A percentile compares a stretch with the other conserved stretches of the same genome.
Conservation (phyloP, 108 stramenopile genomes). For the Fragilaria crotonensis region DNA sequence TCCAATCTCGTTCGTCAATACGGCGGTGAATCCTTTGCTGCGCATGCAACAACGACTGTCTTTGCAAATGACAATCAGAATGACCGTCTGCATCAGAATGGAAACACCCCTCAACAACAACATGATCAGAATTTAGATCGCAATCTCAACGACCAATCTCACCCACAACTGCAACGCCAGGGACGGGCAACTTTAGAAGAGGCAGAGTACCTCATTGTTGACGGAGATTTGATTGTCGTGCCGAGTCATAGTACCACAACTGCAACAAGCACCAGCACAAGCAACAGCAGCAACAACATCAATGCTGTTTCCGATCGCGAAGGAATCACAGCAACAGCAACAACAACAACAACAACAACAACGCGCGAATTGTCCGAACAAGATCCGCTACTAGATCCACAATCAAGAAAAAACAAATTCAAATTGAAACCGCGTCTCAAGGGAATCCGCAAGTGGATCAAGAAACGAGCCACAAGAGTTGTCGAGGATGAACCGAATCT, state of each 20-base stretch:
- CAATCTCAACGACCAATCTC: background rate
- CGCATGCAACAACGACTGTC: background rate
- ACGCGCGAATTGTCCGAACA: no score
- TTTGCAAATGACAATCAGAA: background rate
- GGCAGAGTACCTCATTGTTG: slow-evolving; percentile 26
- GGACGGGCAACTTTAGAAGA: slow-evolving; percentile 1
- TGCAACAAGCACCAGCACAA: slow-evolving; percentile 3
- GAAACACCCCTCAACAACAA: slow-evolving; percentile 5
- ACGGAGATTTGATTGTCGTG: slow-evolving; percentile 38
- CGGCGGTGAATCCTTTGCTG: slow-evolving; percentile 1
- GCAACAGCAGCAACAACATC: no score
- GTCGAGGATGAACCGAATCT: background rate
- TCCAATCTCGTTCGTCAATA: slow-evolving; percentile 29
- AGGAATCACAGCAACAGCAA: no score
- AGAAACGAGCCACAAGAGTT: slow-evolving; percentile 1
- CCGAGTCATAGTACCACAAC: slow-evolving; percentile 13
- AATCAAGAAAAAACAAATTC: background rate
- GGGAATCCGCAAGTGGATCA: slow-evolving; percentile 25
- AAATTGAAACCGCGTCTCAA: slow-evolving; percentile 3
- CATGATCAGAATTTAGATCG: background rate
- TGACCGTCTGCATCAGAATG: no score
- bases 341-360: no score
- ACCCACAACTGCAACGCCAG: background rate
- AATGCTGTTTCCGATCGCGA: no score
- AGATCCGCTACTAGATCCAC: no score